A percentile compares a stretch with the other conserved stretches of the same genome.
These are phyloP conservation scores for Naganishia sp. DNA, from an alignment of 1,284 basidiomycete genomes.

Conservation along the genomic window DNA sequence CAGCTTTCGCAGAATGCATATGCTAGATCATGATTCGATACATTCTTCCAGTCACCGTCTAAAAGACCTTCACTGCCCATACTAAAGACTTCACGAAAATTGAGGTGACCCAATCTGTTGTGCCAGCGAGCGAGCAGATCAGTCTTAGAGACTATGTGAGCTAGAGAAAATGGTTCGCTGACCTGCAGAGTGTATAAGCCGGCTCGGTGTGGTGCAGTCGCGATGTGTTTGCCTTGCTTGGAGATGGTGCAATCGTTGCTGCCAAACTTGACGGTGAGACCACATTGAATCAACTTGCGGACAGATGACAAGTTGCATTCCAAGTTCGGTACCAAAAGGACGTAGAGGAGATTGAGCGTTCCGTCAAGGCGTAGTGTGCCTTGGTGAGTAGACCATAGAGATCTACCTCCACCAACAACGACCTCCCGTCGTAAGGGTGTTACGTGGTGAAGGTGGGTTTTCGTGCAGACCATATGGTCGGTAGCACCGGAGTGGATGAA, in stretches of 20 bases:
- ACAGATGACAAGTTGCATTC: constrained; percentile 21
- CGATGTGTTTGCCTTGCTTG: background rate
- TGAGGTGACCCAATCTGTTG: constrained; percentile 26
- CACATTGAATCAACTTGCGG: background rate
- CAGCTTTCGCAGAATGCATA: constrained; percentile 3
- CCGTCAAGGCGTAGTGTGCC: constrained; percentile 4
- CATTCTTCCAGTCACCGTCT: background rate
- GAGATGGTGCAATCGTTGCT: background rate
- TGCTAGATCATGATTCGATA: no score
- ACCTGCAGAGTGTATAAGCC: constrained; percentile 12
- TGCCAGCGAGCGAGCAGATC: background rate
- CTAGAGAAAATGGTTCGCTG: background rate
- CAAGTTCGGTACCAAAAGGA: constrained; percentile 18
- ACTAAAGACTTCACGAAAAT: constrained; percentile 20
- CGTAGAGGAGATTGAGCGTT: background rate
- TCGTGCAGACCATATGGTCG: background rate
- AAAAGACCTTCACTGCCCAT: constrained; percentile 10
- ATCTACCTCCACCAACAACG: background rate
- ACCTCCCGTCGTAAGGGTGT: background rate
- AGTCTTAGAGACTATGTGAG: background rate
- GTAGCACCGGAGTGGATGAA: constrained; percentile 2
- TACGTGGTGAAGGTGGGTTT: background rate
- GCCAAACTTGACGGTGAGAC: background rate
- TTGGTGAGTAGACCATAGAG: constrained; percentile 11
- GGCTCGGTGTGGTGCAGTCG: background rate